phyloP scores from a whole-genome alignment of 106 monocot species.

The Chionographis japonica region DNA sequence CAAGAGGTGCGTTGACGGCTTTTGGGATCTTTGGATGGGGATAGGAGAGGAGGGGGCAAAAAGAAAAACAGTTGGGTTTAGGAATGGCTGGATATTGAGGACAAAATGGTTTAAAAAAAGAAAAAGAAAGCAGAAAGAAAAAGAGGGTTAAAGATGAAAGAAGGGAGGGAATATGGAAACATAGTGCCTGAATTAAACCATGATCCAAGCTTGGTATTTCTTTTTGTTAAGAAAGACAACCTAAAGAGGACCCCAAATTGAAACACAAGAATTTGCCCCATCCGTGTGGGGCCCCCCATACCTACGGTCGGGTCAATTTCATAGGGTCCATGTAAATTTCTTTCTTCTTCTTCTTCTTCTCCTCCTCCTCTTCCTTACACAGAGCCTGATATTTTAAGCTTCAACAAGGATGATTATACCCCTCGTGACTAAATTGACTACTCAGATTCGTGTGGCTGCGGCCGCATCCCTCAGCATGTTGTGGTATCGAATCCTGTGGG shows the following conservation, averaged over 20 bases:
- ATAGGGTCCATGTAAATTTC: no score
- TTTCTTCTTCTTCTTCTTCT: no score
- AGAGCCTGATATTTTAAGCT: no score
- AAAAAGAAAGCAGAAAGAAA: slow-evolving; percentile 27
- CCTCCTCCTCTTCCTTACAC: no score
- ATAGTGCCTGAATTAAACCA: slow-evolving; percentile 22
- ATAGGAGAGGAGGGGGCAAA: neutral
- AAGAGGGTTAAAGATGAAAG: slow-evolving; percentile 24
- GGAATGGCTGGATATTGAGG: slow-evolving; percentile 48
- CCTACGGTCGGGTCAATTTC: no score
- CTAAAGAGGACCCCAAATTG: neutral
- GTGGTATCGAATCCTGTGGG: no score
- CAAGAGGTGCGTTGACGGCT: slow-evolving; percentile 36
- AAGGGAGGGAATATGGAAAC: slow-evolving; percentile 28
- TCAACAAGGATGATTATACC: no score
- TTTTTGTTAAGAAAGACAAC: neutral
- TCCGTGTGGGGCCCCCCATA: no score
- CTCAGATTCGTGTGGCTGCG: no score
- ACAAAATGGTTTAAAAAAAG: slow-evolving; percentile 18
- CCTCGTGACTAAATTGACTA: no score
- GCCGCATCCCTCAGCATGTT: no score
- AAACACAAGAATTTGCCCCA: neutral
- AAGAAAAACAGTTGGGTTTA: slow-evolving; percentile 23
- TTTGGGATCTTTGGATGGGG: slow-evolving; percentile 39
- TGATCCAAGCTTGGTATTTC: slow-evolving; percentile 49